These are phyloP conservation scores for Pinus tabuliformis DNA, from an alignment of 75 land plant genomes.

Conservation along the genomic window DNA sequence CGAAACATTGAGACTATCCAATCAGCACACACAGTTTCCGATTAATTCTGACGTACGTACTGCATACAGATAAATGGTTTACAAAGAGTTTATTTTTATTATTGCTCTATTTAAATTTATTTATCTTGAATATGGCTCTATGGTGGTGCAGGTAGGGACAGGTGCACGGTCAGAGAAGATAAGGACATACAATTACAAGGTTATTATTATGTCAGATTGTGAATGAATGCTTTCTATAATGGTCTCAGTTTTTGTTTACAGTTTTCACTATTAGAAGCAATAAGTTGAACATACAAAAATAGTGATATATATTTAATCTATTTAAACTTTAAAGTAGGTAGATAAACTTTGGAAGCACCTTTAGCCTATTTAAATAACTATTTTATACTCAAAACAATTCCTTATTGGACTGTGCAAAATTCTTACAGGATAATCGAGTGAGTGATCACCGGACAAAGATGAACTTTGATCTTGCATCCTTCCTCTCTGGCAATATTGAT, in stretches of 20 bases:
- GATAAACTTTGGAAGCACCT: neutral
- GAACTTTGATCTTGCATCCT: conserved; percentile 91
- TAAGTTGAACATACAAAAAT: neutral
- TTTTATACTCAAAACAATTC: neutral
- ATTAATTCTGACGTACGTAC: too few species aligned
- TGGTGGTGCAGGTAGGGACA: conserved; percentile 69
- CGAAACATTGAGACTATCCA: too few species aligned
- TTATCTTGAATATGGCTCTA: too few species aligned
- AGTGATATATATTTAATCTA: neutral
- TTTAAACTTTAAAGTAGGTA: neutral
- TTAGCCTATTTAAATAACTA: neutral
- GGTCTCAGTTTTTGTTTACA: neutral
- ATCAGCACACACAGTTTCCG: too few species aligned
- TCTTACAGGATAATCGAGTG: conserved; percentile 83
- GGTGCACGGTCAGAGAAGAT: conserved; percentile 98
- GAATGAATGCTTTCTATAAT: neutral
- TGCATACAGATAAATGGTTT: too few species aligned
- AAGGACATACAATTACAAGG: conserved; percentile 98
- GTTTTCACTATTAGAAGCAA: neutral
- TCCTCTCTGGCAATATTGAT: conserved; percentile 85
- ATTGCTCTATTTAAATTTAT: too few species aligned
- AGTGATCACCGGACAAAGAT: conserved; percentile 94
- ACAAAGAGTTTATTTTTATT: too few species aligned
- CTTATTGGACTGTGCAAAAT: neutral
- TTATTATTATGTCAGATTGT: conserved; percentile 9